phyloP scores from a whole-genome alignment of 2,329 filamentous ascomycete genomes.

The Monascus ruber region DNA sequence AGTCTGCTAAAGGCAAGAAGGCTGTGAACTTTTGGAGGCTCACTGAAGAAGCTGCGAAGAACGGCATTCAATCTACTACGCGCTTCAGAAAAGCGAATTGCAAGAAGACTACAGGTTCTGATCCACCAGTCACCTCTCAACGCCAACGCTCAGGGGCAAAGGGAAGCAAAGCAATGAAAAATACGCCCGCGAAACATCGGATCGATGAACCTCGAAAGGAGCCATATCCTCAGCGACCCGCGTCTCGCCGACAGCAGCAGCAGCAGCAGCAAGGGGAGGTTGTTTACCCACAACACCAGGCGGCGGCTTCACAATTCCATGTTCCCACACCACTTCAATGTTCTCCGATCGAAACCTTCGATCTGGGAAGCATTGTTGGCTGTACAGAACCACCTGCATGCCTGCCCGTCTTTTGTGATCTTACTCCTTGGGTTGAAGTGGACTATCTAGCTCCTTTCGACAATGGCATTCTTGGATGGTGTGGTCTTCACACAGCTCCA shows the following conservation, averaged over 20 bases:
- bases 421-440: conserved; percentile 8
- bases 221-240: conserved; percentile 6
- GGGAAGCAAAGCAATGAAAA: conserved; percentile 29
- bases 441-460: conserved; percentile 7
- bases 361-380: conserved; percentile 16
- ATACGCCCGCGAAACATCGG: conserved; percentile 18
- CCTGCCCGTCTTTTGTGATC: conserved; percentile 17
- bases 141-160: conserved; percentile 32
- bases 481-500: conserved; percentile 5
- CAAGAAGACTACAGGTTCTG: conserved; percentile 27
- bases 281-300: conserved; percentile 4
- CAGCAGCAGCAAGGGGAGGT: conserved; percentile 3
- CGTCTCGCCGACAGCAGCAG: background rate
- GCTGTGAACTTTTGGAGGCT: conserved; percentile 69
- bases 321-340: conserved; percentile 5
- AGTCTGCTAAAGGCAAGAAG: conserved; percentile 35
- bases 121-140: conserved; percentile 26
- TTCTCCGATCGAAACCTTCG: conserved; percentile 9
- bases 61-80: conserved; percentile 75
- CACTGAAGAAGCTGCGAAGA: conserved; percentile 53
- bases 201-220: conserved; percentile 14
- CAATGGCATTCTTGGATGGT: conserved; percentile 10
- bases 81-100: conserved; percentile 50
- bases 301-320: conserved; percentile 5
- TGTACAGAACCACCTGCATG: conserved; percentile 14